These are phyloP conservation scores for Areca catechu DNA, from an alignment of 176 grass and related monocot species.

Conservation along the genomic window DNA sequence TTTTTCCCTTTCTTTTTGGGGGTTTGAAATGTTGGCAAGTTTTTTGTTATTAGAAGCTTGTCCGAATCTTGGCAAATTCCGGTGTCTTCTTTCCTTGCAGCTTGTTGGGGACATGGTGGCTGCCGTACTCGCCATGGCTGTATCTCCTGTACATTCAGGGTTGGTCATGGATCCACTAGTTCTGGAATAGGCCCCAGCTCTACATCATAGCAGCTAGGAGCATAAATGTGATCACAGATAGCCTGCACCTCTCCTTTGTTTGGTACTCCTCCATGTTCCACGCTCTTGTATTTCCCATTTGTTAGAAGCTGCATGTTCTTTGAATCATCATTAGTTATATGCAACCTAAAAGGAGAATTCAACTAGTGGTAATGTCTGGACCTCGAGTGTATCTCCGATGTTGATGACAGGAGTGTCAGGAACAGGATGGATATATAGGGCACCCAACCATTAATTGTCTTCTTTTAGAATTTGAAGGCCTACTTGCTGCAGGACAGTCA, in stretches of 20 bases:
- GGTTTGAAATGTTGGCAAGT: no score
- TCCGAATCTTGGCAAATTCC: constrained; percentile 61
- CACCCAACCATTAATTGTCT: constrained; percentile 33
- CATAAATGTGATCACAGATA: constrained; percentile 80
- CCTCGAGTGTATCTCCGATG: constrained; percentile 62
- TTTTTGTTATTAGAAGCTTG: no score
- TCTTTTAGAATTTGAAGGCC: constrained; percentile 62
- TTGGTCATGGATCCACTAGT: constrained; percentile 31
- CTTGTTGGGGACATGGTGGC: constrained; percentile 73
- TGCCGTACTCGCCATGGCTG: constrained; percentile 84
- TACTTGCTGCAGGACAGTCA: constrained; percentile 90
- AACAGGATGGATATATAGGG: constrained; percentile 43
- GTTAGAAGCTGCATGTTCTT: constrained; percentile 39
- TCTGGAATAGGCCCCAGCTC: constrained; percentile 65
- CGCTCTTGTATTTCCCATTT: constrained; percentile 85
- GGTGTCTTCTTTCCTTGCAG: constrained; percentile 89
- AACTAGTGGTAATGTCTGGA: not conserved
- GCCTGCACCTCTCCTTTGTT: constrained; percentile 28
- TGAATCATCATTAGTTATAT: not conserved
- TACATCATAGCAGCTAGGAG: constrained; percentile 64
- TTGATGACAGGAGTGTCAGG: constrained; percentile 57
- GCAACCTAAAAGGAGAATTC: not conserved
- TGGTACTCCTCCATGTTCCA: constrained; percentile 74
- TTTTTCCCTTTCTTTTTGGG: no score
- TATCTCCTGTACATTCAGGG: constrained; percentile 53